Base-by-base conservation (phyloP, 78 protist species). In the Dictyostelium firmibasis region DNA sequence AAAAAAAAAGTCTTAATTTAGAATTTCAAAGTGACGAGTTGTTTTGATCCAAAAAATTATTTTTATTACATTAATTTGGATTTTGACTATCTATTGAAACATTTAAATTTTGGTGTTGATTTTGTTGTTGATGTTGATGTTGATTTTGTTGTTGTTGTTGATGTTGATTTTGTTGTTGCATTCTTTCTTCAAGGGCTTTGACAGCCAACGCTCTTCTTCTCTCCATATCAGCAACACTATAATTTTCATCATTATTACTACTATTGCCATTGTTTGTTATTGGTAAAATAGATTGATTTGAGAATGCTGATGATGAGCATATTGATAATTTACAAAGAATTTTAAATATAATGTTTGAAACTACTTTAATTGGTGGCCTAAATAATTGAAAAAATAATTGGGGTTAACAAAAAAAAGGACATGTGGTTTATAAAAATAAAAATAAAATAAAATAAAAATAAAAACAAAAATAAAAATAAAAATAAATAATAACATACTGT, bases 151-250 rank as follows among this genome's bases (percentile, higher is more conserved):
- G 92, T 57, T n/a, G 85, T 57, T 86, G 84, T 16, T 18, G 60
- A 6, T 72, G 83, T 74, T 57, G 78, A 57, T 86, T 84, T 36
- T 60, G 57, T 64, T 87, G 78, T 10, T 31, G 16, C 94, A 89
- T 89, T 81, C 94, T 89, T 89, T 89, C 82, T 89, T 89, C 94
- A 29, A 89, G 74, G 23, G 94, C 81, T 70, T 89, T 89, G 67
- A 89, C 83, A 43, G 94, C 94, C 20, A 89, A 81, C 23, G 94
- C 94, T 89, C 94, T 89, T 89, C 94, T 89, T 81, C 94, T 78
- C 4, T 89, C 94, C 25, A 81, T 47, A 70, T 89, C 94, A 5
- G 64, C 87, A 0, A 82, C 16, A 9, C n/a, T 81, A 18, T 18
- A 20, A 16, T 50, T 23, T 11, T 9, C 10, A 27, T 84, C 47